Evolutionary conservation across 352 stramenopile genomes (phyloP).

Genomic region (Phytophthora constricta): DNA sequence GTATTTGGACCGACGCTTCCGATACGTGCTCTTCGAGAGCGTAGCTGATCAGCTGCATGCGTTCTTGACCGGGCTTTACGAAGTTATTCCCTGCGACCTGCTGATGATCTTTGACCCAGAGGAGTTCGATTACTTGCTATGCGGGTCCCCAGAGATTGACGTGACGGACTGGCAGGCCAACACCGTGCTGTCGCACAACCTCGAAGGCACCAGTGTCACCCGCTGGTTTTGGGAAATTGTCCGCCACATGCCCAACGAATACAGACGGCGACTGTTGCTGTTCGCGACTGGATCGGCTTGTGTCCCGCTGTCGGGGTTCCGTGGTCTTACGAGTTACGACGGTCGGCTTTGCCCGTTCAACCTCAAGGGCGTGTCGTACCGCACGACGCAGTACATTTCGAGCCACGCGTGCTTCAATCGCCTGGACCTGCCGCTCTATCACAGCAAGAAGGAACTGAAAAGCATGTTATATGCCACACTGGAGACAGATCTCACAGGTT

Average conservation of each 20-base stretch:
- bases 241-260: conserved; percentile 84
- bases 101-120: conserved; percentile 97
- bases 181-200: conserved; percentile 68
- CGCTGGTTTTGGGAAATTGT: conserved; percentile 98
- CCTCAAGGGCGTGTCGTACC: conserved; percentile 59
- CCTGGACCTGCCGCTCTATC: conserved; percentile 96
- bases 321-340: conserved; percentile 81
- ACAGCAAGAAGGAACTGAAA: conserved; percentile 86
- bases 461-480: conserved; percentile 67
- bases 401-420: conserved; percentile 87
- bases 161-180: conserved; percentile 95
- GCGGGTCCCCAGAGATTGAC: conserved; percentile 95
- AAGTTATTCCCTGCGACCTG: conserved; percentile 95
- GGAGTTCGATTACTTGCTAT: conserved; percentile 97
- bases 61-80: conserved; percentile 94
- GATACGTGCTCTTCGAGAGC: conserved; percentile 63
- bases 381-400: conserved; percentile 63
- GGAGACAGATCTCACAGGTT: conserved; percentile 72
- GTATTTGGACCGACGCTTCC: conserved; percentile 91
- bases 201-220: conserved; percentile 41
- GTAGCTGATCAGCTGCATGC: conserved; percentile 62
- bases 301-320: conserved; percentile 78
- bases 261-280: conserved; percentile 73
- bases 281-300: conserved; percentile 85
- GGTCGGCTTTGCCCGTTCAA: conserved; percentile 79